Percentiles rank a stretch among this genome's conserved stretches.
Conservation (phyloP, 2,329 filamentous ascomycete species). For the Leptodontidium sp. region DNA sequence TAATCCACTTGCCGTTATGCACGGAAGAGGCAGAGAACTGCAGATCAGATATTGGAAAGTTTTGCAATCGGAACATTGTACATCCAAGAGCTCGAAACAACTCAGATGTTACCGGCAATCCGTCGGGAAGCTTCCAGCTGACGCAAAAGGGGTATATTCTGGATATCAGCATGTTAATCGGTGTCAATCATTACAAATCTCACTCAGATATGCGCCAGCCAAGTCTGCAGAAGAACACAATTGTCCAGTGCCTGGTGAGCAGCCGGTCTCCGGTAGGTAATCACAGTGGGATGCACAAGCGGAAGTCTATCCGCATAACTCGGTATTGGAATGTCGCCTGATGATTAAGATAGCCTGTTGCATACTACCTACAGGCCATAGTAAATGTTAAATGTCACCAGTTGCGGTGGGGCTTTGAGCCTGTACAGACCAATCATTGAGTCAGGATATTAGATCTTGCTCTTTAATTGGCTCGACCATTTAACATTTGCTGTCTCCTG, state of each 20-base stretch:
- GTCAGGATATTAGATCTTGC: no score
- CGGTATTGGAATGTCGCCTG: background rate
- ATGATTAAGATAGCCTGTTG: constrained; percentile 14
- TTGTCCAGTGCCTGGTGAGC: background rate
- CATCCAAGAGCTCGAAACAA: background rate
- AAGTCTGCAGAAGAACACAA: background rate
- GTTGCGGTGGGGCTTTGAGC: no score
- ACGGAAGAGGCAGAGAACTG: background rate
- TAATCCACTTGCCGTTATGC: background rate
- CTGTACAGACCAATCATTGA: no score
- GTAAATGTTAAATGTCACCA: no score
- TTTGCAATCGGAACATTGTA: constrained; percentile 7
- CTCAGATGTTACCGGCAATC: background rate
- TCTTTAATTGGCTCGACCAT: no score
- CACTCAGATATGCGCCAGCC: background rate
- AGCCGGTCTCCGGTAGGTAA: constrained; percentile 2
- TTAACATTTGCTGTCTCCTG: no score
- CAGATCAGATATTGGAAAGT: background rate
- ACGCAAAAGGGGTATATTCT: background rate
- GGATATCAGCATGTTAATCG: background rate
- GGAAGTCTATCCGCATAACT: background rate
- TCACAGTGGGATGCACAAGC: background rate
- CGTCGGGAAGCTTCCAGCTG: background rate
- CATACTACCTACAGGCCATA: no score
- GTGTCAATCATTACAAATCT: constrained; percentile 9